phyloP scores from a whole-genome alignment of 257 asterid genomes.

The Ligustrum vulgare region DNA sequence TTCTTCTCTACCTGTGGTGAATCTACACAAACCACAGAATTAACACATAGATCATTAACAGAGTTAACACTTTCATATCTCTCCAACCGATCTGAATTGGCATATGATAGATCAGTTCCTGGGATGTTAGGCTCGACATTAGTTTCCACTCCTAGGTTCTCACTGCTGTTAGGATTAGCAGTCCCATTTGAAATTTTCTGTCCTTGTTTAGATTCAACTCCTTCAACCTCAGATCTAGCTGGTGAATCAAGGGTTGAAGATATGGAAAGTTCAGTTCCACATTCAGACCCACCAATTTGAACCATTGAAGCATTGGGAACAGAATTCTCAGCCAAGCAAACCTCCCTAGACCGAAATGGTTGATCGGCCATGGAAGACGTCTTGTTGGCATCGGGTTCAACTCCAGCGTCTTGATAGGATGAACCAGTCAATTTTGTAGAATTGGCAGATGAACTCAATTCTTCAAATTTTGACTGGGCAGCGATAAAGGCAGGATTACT shows the following conservation, averaged over 20 bases:
- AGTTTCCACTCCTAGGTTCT: slow-evolving; percentile 41
- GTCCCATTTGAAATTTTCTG: slow-evolving; percentile 33
- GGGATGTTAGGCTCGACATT: slow-evolving; percentile 28
- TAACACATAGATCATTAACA: slow-evolving; percentile 20
- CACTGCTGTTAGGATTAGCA: slow-evolving; percentile 30
- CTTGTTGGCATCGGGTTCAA: slow-evolving; percentile 40
- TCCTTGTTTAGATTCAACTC: slow-evolving; percentile 41
- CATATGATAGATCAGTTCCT: slow-evolving; percentile 37
- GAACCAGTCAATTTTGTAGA: slow-evolving; percentile 42
- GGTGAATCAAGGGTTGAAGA: slow-evolving; percentile 88
- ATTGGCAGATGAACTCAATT: slow-evolving; percentile 47
- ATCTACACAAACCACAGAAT: slow-evolving; percentile 29
- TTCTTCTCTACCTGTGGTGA: slow-evolving; percentile 38
- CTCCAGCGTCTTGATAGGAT: slow-evolving; percentile 41
- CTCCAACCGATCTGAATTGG: slow-evolving; percentile 37
- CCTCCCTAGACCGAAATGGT: slow-evolving; percentile 39
- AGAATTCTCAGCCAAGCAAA: slow-evolving; percentile 40
- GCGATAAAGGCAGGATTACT: slow-evolving; percentile 87
- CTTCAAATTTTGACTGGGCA: slow-evolving; percentile 88
- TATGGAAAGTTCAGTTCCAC: slow-evolving; percentile 83
- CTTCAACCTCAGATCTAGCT: slow-evolving; percentile 62
- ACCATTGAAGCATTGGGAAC: slow-evolving; percentile 34
- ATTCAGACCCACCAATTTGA: slow-evolving; percentile 72
- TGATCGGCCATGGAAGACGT: slow-evolving; percentile 39
- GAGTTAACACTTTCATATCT: slow-evolving; percentile 30